Base-by-base conservation (phyloP, 805 yeast species). In the Maudiozyma serrabonitensis region DNA sequence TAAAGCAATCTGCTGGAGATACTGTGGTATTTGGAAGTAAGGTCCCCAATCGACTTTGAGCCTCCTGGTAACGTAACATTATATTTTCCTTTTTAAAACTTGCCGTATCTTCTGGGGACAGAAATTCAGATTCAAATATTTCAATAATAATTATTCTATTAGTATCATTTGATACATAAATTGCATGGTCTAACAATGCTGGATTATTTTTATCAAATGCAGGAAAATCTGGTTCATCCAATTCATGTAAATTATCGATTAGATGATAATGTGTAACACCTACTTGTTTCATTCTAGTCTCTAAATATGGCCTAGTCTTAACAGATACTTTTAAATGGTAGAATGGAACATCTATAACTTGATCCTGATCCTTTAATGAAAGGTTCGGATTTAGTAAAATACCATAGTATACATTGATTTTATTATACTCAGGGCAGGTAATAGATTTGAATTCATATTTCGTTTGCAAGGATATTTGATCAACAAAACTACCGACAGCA, bases 1-100 rank as follows among this genome's bases (percentile, higher is more conserved):
- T 69, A 21, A 84, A 69, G 56, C 95, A 83, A 42, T 75, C 76
- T 0, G 75, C 62, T 2, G 81, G 75, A 3, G 78, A 67, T 0
- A 95, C 90, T 1, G 67, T 43, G 6, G 43, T 44, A 0, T 54
- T 49, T 8, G 62, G 49, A 55, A 62, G 55, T 37, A 63, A 41
- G 46, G 60, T 56, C 43, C 62, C 58, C 46, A 55, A 56, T n/a
- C 50, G 51, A 40, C 52, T 53, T 46, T 61, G 61, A 0, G 71
- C 72, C 4, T 69, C 66, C 13, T 68, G 61, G 53, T 77, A 79
- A 55, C 95, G 71, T 6, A 66, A 60, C 45, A 69, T 70, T 43
- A 88, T 82, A 15, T 70, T 70, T 1, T 70, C 75, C 3, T 68
- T 66, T 32, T 77, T 76, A 53, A 76, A 75, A 13, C 75, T 72